Evolutionary conservation across 495 filamentous ascomycete genomes (phyloP).

Genomic region (Trichoderma parareesei): DNA sequence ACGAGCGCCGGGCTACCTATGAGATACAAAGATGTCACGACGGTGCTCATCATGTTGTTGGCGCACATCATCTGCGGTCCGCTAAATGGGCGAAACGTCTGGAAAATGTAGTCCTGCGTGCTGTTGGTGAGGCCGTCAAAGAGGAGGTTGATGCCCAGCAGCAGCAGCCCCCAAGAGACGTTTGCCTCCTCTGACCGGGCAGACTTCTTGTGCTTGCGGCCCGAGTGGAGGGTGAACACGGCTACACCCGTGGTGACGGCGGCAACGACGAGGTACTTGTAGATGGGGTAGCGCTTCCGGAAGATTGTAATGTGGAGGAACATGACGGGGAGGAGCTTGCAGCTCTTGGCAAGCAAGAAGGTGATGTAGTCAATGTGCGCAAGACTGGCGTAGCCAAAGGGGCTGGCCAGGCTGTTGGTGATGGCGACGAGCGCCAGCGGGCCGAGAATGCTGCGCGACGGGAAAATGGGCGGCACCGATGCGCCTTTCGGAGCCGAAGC

Average conservation of each 20-base stretch:
- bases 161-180: conserved; percentile 66
- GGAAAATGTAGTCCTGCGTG: conserved; percentile 93
- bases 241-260: conserved; percentile 88
- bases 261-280: conserved; percentile 91
- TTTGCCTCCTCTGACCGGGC: conserved; percentile 41
- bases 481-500: conserved; percentile 47
- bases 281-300: conserved; percentile 80
- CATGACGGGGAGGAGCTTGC: conserved; percentile 98
- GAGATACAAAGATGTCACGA: conserved; percentile 67
- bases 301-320: conserved; percentile 89
- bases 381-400: conserved; percentile 90
- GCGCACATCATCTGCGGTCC: conserved; percentile 99
- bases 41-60: conserved; percentile 78
- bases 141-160: conserved; percentile 85
- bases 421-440: conserved; percentile 82
- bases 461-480: conserved; percentile 61
- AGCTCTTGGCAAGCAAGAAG: conserved; percentile 94
- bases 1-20: conserved; percentile 70
- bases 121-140: conserved; percentile 95
- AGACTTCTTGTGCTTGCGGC: conserved; percentile 53
- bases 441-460: conserved; percentile 57
- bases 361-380: conserved; percentile 98
- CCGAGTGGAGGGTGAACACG: conserved; percentile 84
- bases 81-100: conserved; percentile 62
- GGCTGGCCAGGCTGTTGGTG: conserved; percentile 78